phyloP scores from a whole-genome alignment of 1,284 basidiomycete genomes.

The Malassezia caprae region DNA sequence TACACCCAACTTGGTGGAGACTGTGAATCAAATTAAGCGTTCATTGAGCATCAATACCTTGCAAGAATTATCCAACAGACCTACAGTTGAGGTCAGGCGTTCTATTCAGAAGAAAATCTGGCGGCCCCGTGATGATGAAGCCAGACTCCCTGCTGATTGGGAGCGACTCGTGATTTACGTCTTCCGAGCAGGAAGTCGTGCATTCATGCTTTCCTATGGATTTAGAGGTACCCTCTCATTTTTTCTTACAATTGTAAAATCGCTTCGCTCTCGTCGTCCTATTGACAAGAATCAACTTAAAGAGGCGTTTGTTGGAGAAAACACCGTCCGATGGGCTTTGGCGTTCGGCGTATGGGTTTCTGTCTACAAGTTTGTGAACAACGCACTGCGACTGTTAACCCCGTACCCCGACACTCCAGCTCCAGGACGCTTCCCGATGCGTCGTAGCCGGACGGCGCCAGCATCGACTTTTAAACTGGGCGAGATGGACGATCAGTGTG shows the following conservation, averaged over 20 bases:
- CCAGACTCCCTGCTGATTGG: constrained; percentile 39
- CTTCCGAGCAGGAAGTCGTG: constrained; percentile 33
- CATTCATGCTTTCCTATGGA: constrained; percentile 38
- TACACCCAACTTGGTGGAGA: constrained; percentile 43
- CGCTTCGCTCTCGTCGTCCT: constrained; percentile 21
- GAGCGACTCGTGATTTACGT: constrained; percentile 42
- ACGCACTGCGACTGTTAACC: constrained; percentile 40
- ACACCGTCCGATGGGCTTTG: constrained; percentile 38
- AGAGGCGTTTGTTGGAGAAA: constrained; percentile 26
- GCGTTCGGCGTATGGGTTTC: constrained; percentile 40
- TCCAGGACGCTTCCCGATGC: neutral
- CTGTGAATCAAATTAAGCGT: constrained; percentile 36
- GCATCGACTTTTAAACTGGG: neutral
- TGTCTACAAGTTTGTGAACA: constrained; percentile 43
- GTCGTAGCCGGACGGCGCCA: neutral
- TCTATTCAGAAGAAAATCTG: constrained; percentile 40
- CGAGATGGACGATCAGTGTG: neutral
- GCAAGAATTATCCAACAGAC: constrained; percentile 36
- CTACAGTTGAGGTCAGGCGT: constrained; percentile 30
- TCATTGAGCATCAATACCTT: constrained; percentile 34
- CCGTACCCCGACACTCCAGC: constrained; percentile 11
- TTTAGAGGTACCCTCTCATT: constrained; percentile 32
- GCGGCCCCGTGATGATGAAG: constrained; percentile 42
- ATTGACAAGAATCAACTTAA: constrained; percentile 22
- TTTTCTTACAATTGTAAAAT: constrained; percentile 36